Evolutionary conservation across 768 basidiomycete species (phyloP).

Genomic region (Exsudoporus frostii): DNA sequence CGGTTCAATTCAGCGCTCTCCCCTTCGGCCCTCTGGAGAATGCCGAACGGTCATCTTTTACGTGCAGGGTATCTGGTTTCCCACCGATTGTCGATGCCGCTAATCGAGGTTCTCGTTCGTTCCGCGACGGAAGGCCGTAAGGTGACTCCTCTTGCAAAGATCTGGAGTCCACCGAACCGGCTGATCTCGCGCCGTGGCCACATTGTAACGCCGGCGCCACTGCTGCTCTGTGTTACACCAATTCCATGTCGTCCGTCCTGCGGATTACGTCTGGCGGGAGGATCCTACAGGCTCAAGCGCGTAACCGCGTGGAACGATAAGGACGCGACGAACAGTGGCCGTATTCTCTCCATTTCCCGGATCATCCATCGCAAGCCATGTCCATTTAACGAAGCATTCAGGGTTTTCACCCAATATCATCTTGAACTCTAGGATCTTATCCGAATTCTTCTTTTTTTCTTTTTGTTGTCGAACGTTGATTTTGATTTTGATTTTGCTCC

Average conservation of each 20-base stretch:
- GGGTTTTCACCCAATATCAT: neutral
- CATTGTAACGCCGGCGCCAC: neutral
- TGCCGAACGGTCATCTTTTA: neutral
- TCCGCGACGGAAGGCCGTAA: neutral
- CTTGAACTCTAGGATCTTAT: neutral
- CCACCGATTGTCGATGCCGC: neutral
- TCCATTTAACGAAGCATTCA: neutral
- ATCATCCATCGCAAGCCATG: neutral
- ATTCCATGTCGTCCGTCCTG: neutral
- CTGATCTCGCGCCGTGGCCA: neutral
- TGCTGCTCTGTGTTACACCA: neutral
- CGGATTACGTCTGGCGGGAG: neutral
- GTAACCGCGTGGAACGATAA: neutral
- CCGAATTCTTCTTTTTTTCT: neutral
- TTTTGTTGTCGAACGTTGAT: no score
- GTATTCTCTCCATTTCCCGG: constrained; percentile 2
- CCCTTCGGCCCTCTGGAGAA: neutral
- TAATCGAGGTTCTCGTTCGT: neutral
- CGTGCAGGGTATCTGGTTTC: neutral
- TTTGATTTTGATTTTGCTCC: neutral
- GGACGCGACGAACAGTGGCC: neutral
- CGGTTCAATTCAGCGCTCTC: neutral
- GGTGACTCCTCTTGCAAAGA: neutral
- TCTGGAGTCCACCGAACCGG: neutral
- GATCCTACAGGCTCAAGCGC: neutral